These are phyloP conservation scores for Yamadazyma sp. DNA, from an alignment of 1,139 yeast species.

Conservation along the genomic window DNA sequence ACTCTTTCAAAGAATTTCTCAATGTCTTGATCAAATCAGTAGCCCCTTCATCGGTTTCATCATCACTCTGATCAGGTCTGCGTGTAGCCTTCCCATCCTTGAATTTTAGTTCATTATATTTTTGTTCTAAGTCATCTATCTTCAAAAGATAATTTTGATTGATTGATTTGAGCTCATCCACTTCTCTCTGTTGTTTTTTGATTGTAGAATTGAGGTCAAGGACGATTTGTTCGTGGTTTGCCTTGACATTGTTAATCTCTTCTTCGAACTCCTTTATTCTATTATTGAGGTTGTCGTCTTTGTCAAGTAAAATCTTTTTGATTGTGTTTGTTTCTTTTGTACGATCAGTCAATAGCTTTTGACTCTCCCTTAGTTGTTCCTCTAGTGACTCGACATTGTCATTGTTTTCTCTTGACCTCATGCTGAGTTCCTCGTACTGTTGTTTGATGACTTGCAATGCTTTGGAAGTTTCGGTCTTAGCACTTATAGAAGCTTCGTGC, in stretches of 20 bases:
- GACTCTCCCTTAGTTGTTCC: constrained; percentile 76
- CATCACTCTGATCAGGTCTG: background rate
- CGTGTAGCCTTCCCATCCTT: background rate
- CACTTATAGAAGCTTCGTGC: constrained; percentile 46
- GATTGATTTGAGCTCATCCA: constrained; percentile 43
- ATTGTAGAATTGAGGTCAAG: constrained; percentile 49
- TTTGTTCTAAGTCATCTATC: constrained; percentile 40
- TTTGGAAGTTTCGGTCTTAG: constrained; percentile 49
- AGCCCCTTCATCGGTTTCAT: constrained; percentile 23
- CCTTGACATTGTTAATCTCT: constrained; percentile 38
- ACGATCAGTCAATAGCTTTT: constrained; percentile 73
- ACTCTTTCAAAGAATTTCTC: constrained; percentile 51
- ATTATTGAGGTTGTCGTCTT: constrained; percentile 57
- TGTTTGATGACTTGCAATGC: constrained; percentile 61
- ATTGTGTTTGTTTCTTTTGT: constrained; percentile 75
- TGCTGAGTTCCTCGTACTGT: constrained; percentile 75
- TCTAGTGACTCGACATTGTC: constrained; percentile 65
- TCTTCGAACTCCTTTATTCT: constrained; percentile 36
- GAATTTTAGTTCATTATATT: constrained; percentile 32
- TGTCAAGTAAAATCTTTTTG: constrained; percentile 66
- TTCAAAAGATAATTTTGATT: constrained; percentile 27
- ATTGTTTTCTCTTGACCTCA: constrained; percentile 66
- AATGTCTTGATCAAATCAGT: constrained; percentile 46
- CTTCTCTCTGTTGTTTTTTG: constrained; percentile 51
- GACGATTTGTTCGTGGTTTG: constrained; percentile 54